Base-by-base conservation (phyloP, 192 early-diverging fungal species). In the Polychytrium aggregatum region DNA sequence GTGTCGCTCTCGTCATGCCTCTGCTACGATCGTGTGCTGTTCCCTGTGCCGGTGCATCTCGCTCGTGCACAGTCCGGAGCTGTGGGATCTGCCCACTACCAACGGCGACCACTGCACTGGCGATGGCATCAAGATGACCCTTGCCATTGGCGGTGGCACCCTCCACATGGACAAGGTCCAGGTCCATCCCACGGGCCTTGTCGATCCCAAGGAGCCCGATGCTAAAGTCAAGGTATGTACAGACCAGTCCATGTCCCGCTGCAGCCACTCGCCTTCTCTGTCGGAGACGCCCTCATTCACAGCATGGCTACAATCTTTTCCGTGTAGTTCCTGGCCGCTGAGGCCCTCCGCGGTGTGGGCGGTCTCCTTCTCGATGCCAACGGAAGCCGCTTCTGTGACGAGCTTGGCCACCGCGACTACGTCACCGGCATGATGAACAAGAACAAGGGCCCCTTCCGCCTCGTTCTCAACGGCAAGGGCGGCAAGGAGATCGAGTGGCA, bases 111-210 rank as follows among this genome's bases (percentile, higher is more conserved):
- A 90, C 79, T 89, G 85, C 50, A 90, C 90, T 31, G 90, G 90
- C 56, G 90, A 97, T 61, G 92, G 92, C 58, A 82, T 92, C 65
- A 87, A 87, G 68, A 83, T 97, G 79, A 68, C 83, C 34, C 55
- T 74, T 21, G 80, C 72, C 11, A 68, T 81, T 43, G 90, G 90
- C 30, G 88, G 80, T 22, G 85, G 83, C 70, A 78, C 83, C 43
- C 82, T 92, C 46, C 88, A 92, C 70, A 82, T 97, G 79, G 87
- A 97, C 50, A 92, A 88, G 65, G 86, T 97, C 42, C 92, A 97
- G 67, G 88, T 97, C 29, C 89, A 97, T 57, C 92, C 92, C n/a
- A 97, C 92, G 26, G 92, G 92, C 54, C 72, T 93, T 46, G 89
- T 96, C 30, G 85, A 88, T 54, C 82, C 83, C 37, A 75, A 74